These are phyloP conservation scores for Ceratocystis harringtonii DNA, from an alignment of 2,329 filamentous ascomycete species.

Conservation along the genomic window DNA sequence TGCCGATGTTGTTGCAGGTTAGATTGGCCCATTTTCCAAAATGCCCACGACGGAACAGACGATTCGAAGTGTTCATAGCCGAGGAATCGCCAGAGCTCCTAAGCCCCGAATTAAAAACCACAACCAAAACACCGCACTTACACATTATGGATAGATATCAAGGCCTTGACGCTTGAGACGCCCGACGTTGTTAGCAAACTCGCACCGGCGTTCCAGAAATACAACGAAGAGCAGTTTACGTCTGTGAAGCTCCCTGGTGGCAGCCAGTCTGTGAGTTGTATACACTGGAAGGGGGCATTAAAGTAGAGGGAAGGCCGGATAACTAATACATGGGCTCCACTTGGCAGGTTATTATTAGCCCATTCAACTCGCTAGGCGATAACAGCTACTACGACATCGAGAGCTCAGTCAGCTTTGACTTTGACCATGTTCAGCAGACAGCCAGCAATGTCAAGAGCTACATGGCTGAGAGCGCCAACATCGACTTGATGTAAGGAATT, in stretches of 20 bases:
- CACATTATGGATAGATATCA: constrained; percentile 53
- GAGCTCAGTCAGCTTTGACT: constrained; percentile 72
- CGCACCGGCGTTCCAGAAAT: constrained; percentile 72
- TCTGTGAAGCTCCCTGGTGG: constrained; percentile 81
- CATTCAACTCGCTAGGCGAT: constrained; percentile 66
- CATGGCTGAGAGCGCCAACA: constrained; percentile 58
- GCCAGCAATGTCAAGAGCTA: constrained; percentile 71
- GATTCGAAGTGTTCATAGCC: neutral
- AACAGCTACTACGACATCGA: constrained; percentile 83
- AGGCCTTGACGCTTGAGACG: constrained; percentile 59
- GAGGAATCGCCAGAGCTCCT: neutral
- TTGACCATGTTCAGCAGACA: constrained; percentile 73
- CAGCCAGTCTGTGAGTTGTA: constrained; percentile 39
- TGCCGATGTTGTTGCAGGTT: constrained; percentile 16
- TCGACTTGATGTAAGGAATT: constrained; percentile 58
- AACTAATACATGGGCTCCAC: neutral
- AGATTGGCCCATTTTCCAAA: constrained; percentile 7
- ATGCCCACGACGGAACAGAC: neutral
- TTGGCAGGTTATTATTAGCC: constrained; percentile 62
- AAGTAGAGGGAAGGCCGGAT: neutral
- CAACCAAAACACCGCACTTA: neutral
- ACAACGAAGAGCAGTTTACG: constrained; percentile 89
- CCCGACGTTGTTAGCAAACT: constrained; percentile 56
- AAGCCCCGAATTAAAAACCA: no score
- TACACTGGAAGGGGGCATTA: neutral